Conservation (phyloP, 2,329 filamentous ascomycete species). For the Ampelomyces quisqualis region DNA sequence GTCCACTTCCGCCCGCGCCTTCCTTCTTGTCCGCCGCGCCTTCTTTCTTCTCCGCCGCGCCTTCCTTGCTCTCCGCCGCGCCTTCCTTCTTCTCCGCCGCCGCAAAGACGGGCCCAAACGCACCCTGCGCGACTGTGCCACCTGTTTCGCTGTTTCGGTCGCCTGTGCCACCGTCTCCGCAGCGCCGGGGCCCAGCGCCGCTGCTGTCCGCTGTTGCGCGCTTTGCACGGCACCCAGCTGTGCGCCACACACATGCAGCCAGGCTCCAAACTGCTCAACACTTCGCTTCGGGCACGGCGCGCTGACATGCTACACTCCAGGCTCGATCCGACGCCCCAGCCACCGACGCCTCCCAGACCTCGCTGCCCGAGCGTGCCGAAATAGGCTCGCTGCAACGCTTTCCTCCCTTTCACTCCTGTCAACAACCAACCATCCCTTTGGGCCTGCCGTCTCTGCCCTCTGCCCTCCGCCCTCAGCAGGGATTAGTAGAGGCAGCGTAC, state of each 20-base stretch:
- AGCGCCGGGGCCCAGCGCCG: constrained; percentile 31
- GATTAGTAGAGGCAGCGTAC: constrained; percentile 15
- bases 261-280: constrained; percentile 30
- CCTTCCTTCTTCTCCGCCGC: constrained; percentile 14
- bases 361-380: constrained; percentile 19
- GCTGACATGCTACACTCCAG: constrained; percentile 34
- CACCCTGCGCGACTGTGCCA: constrained; percentile 31
- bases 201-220: constrained; percentile 39
- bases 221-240: constrained; percentile 32
- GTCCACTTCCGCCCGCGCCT: constrained; percentile 18
- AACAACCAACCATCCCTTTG: constrained; percentile 22
- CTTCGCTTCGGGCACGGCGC: constrained; percentile 23
- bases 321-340: constrained; percentile 22
- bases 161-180: constrained; percentile 35
- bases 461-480: constrained; percentile 18
- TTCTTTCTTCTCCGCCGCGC: too few relatives aligned
- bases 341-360: constrained; percentile 27
- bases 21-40: constrained; percentile 8
- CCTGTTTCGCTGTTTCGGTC: constrained; percentile 37
- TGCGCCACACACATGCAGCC: constrained; percentile 43
- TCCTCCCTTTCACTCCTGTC: constrained; percentile 22
- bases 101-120: constrained; percentile 26
- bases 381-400: constrained; percentile 20
- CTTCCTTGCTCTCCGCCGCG: constrained; percentile 7
- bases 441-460: constrained; percentile 20